phyloP scores from a whole-genome alignment of 805 yeast species.

The Candida fluviatilis region DNA sequence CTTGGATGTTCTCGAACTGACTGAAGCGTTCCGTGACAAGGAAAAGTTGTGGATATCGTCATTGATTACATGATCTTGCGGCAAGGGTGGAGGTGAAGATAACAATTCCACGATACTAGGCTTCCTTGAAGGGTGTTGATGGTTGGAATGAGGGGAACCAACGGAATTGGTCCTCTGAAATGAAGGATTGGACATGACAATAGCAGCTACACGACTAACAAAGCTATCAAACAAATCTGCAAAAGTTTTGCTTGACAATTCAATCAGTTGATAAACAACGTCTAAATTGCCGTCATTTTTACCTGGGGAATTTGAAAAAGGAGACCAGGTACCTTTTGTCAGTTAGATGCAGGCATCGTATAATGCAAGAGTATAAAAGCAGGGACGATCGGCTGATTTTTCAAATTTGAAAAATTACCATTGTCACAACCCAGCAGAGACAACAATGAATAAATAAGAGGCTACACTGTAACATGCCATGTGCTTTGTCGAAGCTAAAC shows the following conservation, averaged over 20 bases:
- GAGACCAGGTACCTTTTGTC: background rate
- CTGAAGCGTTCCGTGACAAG: conserved; percentile 33
- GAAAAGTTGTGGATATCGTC: conserved; percentile 36
- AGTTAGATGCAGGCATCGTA: background rate
- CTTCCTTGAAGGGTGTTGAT: conserved; percentile 30
- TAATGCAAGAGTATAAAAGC: background rate
- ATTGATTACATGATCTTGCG: conserved; percentile 35
- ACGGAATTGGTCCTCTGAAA: conserved; percentile 11
- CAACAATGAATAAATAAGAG: no score
- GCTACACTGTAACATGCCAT: no score
- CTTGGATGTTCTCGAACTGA: conserved; percentile 16
- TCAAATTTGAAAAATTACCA: background rate
- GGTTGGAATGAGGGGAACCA: conserved; percentile 5
- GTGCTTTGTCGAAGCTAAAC: no score
- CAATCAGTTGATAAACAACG: background rate
- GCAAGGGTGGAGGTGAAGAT: conserved; percentile 71
- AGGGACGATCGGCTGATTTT: background rate
- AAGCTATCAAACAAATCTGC: background rate
- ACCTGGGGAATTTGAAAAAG: background rate
- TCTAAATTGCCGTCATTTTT: background rate
- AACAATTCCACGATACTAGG: conserved; percentile 72
- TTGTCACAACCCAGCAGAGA: no score
- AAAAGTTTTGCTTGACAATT: background rate
- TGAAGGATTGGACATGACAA: conserved; percentile 14
- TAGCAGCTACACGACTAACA: background rate